Evolutionary conservation across 345 rosid species (phyloP).

Genomic region (Turritis glabra): DNA sequence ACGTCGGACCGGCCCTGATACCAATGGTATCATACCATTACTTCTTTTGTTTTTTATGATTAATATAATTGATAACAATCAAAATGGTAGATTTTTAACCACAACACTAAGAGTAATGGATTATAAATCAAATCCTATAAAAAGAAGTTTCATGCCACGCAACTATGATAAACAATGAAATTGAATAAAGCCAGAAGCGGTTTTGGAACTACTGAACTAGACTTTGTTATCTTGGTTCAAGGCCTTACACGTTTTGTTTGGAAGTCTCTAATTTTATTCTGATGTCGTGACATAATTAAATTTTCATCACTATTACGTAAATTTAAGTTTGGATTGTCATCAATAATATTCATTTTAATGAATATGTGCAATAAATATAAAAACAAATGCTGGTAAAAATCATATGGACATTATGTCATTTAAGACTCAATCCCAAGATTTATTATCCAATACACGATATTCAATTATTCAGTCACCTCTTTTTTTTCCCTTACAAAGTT

Average conservation of each 20-base stretch:
- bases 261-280: neutral
- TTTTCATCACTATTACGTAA: neutral
- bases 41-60: too few species aligned
- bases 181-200: slow-evolving; percentile 11
- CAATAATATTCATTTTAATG: too few species aligned
- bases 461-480: neutral
- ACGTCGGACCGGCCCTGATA: too few species aligned
- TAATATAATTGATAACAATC: too few species aligned
- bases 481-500: neutral
- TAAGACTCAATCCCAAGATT: neutral
- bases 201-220: neutral
- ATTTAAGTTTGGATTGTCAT: neutral
- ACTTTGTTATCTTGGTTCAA: neutral
- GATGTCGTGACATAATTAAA: slow-evolving; percentile 9
- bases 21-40: too few species aligned
- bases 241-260: slow-evolving; percentile 15
- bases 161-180: neutral
- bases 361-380: too few species aligned
- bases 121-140: too few species aligned
- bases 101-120: too few species aligned
- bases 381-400: neutral
- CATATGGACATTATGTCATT: neutral
- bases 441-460: neutral
- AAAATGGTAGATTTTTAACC: too few species aligned
- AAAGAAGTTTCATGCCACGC: too few species aligned